Base-by-base conservation (phyloP, 257 asterid species). In the Solanum corneliomulleri region DNA sequence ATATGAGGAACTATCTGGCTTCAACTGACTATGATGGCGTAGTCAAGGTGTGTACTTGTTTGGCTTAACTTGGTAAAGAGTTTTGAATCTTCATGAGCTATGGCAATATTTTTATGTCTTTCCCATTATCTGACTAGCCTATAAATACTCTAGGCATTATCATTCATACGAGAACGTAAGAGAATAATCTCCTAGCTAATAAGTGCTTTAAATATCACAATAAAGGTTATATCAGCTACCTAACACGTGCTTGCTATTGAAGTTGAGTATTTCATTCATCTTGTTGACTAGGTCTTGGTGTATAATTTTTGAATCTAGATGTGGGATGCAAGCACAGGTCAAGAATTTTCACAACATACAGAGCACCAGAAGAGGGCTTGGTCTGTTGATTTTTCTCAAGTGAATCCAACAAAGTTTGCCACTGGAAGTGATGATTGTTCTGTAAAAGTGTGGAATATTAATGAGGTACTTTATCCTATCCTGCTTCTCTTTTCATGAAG, bases 391-490 rank as follows among this genome's bases (percentile, higher is more conserved):
- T 92, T 93, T 83, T 95, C 94, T 88, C 89, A 10, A 41, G 86
- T 88, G 27, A 95, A 95, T 72, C 98, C 96, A 18, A 87, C 83
- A 27, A 91, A 85, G 75, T 88, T 95, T 81, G 96, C 93, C 83
- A 94, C 94, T 89, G 97, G 95, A 27, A 86, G 98, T 86, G 98
- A 94, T 41, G 98, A 95, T 89, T 91, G 94, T 76, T 88, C 90
- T 69, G 90, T 92, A 47, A 94, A 91, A 88, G 41, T 93, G 88
- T 95, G 98, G 98, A 92, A 80, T 88, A 90, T 89, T 84, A 90
- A 89, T 70, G 91, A 95, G 92, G 98, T 91, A 90, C 60, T 88
- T 74, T 84, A 39, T 62, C 75, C 11, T 20, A 84, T 39, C 66
- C 86, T 60, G 29, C 29, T 64, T 25, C 56, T 45, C 27, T 64